Conservation (phyloP, 1,139 yeast genomes). For the Geotrichum restrictum region DNA sequence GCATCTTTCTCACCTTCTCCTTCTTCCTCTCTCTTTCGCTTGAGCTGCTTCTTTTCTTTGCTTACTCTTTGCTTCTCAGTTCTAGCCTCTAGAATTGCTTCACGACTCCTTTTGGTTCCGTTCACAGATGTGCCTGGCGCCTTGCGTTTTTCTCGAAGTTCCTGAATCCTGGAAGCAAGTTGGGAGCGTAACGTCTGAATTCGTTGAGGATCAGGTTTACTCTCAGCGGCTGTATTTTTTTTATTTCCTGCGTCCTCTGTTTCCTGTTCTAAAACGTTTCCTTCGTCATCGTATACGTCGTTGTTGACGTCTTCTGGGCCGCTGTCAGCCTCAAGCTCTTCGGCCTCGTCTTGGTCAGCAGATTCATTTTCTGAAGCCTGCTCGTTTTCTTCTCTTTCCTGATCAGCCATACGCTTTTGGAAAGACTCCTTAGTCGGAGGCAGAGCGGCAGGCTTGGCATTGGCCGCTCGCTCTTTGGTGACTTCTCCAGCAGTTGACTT, state of each 20-base stretch:
- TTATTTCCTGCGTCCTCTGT: constrained; percentile 24
- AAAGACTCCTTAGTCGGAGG: constrained; percentile 20
- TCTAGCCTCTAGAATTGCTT: constrained; percentile 43
- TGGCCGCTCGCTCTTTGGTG: constrained; percentile 40
- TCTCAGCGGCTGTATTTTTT: constrained; percentile 33
- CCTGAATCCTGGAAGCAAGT: constrained; percentile 66
- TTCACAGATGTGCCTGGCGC: constrained; percentile 81
- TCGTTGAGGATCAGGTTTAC: constrained; percentile 39
- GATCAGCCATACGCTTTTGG: constrained; percentile 5
- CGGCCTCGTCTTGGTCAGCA: constrained; percentile 21
- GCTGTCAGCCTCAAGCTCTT: constrained; percentile 20
- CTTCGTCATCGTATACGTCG: constrained; percentile 72
- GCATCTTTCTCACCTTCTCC: constrained; percentile 14
- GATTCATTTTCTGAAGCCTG: constrained; percentile 24
- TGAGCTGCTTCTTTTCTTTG: constrained; percentile 43
- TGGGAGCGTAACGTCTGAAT: constrained; percentile 64
- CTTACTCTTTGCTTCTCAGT: constrained; percentile 41
- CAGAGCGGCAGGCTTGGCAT: constrained; percentile 18
- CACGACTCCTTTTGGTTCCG: constrained; percentile 69
- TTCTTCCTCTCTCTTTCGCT: constrained; percentile 27
- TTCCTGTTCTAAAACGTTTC: constrained; percentile 17
- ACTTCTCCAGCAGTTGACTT: constrained; percentile 63
- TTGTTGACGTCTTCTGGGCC: constrained; percentile 42
- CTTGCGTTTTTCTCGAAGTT: constrained; percentile 72
- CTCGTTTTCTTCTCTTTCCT: constrained; percentile 21